Evolutionary conservation across 164 flowering plant species (phyloP).

Genomic region (Buxus sempervirens): DNA sequence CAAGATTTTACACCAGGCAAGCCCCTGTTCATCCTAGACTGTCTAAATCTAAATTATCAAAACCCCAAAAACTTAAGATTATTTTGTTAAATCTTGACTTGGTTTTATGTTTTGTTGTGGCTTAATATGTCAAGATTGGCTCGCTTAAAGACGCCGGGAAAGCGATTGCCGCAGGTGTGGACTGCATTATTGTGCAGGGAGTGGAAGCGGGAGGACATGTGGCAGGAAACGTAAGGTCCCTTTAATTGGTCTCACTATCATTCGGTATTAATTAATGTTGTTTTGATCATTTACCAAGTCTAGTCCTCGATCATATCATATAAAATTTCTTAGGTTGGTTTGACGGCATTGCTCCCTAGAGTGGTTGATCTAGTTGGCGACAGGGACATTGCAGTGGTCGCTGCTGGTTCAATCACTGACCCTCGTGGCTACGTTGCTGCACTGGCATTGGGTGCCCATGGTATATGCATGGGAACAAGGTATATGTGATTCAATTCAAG

Average conservation of each 20-base stretch:
- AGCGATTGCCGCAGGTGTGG: constrained; percentile 5
- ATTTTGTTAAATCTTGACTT: background rate
- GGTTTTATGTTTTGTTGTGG: background rate
- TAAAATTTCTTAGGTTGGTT: constrained; percentile 1
- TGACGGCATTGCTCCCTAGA: background rate
- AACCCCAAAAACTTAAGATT: too few species aligned
- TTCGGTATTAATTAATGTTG: too few species aligned
- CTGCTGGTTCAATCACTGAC: background rate
- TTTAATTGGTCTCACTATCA: too few species aligned
- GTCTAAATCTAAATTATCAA: too few species aligned
- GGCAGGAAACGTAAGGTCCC: background rate
- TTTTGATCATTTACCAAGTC: too few species aligned
- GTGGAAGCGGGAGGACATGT: constrained; percentile 10
- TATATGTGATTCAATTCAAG: background rate
- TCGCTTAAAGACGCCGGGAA: constrained; percentile 7
- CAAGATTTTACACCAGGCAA: constrained; percentile 29
- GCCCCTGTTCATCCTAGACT: background rate
- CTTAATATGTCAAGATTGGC: constrained; percentile 20
- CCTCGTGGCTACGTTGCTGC: constrained; percentile 2
- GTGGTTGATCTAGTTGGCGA: background rate
- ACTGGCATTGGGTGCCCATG: background rate
- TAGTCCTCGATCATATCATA: too few species aligned
- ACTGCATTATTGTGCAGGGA: constrained; percentile 11
- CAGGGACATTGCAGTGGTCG: background rate
- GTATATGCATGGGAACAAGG: constrained; percentile 5